Evolutionary conservation across 2,329 filamentous ascomycete species (phyloP).

Genomic region (Fusarium albidum): DNA sequence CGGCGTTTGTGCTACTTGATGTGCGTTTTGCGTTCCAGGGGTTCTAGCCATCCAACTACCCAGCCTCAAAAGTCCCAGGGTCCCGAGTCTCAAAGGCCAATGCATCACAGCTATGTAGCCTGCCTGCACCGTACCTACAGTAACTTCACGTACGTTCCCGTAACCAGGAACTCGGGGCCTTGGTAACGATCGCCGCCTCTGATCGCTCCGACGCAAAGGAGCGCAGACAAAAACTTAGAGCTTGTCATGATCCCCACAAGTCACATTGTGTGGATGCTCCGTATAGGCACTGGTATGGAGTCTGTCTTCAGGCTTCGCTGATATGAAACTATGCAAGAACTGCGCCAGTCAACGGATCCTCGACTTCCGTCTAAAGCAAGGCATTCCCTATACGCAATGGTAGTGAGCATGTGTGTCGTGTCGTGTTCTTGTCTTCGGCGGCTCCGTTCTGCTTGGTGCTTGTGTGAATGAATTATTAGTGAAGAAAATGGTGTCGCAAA

Average conservation of each 20-base stretch:
- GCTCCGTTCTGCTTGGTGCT: neutral
- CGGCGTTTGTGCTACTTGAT: conserved; percentile 3
- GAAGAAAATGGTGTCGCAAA: conserved; percentile 7
- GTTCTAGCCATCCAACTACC: conserved; percentile 13
- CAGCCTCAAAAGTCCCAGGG: conserved; percentile 7
- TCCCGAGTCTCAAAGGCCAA: conserved; percentile 9
- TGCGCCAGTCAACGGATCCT: neutral
- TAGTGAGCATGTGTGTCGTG: too few species aligned
- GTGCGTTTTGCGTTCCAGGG: conserved; percentile 24
- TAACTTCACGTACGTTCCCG: neutral
- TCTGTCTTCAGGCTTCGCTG: neutral
- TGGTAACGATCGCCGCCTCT: too few species aligned
- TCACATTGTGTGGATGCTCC: neutral
- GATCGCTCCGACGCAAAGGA: neutral
- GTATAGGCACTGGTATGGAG: neutral
- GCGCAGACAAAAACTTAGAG: neutral
- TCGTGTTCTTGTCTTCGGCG: conserved; percentile 5
- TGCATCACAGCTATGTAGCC: too few species aligned
- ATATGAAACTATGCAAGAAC: neutral
- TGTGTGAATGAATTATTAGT: conserved; percentile 1
- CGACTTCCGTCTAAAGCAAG: conserved; percentile 13
- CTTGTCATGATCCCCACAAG: conserved; percentile 3
- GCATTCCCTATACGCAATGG: conserved; percentile 3
- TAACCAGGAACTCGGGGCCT: neutral
- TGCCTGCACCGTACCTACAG: neutral